Percentiles rank a stretch among this genome's conserved stretches.
Conservation (phyloP, 2,329 filamentous ascomycete genomes). For the Colletotrichum liaoningense region DNA sequence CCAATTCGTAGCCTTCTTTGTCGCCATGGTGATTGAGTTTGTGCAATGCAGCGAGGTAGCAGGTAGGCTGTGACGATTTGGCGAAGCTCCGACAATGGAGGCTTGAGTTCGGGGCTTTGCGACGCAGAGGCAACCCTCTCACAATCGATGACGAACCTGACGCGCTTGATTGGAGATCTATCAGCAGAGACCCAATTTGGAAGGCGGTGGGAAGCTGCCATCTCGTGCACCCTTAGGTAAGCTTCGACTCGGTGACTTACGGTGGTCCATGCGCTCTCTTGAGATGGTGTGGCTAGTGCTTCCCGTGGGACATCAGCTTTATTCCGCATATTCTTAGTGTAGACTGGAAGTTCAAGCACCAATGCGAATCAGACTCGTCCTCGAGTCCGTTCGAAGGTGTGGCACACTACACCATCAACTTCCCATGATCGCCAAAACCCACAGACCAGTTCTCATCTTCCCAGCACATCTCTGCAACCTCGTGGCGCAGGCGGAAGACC, state of each 20-base stretch:
- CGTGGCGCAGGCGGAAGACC: slow-evolving; percentile 9
- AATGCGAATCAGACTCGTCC: background rate
- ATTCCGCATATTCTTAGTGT: background rate
- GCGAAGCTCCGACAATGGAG: background rate
- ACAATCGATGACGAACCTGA: slow-evolving; percentile 35
- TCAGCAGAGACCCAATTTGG: background rate
- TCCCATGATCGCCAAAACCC: background rate
- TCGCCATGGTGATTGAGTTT: slow-evolving; percentile 42
- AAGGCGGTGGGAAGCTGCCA: slow-evolving; percentile 21
- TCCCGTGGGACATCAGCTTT: background rate
- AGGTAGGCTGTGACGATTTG: background rate
- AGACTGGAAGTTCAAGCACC: background rate
- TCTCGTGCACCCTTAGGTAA: background rate
- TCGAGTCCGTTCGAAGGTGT: background rate
- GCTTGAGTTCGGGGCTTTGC: background rate
- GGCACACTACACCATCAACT: background rate
- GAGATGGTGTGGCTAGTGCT: slow-evolving; percentile 18
- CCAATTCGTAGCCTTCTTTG: slow-evolving; percentile 65
- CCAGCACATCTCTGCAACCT: slow-evolving; percentile 4
- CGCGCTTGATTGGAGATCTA: slow-evolving; percentile 31
- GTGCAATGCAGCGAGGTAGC: background rate
- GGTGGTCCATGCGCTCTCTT: background rate
- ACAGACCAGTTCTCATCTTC: background rate
- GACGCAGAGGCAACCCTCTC: background rate
- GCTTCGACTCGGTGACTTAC: background rate